Conservation (phyloP, 2,329 filamentous ascomycete genomes). For the Colletotrichum shisoi region DNA sequence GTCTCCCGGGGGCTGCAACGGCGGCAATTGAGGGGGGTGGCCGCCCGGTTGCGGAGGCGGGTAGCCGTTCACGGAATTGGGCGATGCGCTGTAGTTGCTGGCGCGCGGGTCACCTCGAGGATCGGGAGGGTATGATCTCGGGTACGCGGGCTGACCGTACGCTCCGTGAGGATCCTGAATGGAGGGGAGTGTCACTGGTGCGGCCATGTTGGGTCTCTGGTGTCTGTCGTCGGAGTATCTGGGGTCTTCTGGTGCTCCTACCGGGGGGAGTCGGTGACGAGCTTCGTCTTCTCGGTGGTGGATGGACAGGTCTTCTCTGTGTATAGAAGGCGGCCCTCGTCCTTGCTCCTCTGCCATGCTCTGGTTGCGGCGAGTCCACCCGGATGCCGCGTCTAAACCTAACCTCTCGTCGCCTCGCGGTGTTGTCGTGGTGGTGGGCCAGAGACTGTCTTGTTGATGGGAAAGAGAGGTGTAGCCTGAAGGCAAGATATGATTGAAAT, state of each 20-base stretch:
- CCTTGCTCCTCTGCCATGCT: slow-evolving; percentile 41
- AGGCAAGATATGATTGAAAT: not conserved
- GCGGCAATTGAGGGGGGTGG: slow-evolving; percentile 36
- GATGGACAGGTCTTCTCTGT: slow-evolving; percentile 37
- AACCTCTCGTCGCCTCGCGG: slow-evolving; percentile 26
- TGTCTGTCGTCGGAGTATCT: slow-evolving; percentile 52
- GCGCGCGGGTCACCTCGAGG: slow-evolving; percentile 47
- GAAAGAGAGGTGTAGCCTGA: not conserved
- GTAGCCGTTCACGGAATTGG: slow-evolving; percentile 58
- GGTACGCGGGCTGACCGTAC: slow-evolving; percentile 49
- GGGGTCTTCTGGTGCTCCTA: slow-evolving; percentile 34
- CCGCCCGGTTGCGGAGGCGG: slow-evolving; percentile 46
- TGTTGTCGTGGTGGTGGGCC: slow-evolving; percentile 13
- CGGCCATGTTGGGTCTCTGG: slow-evolving; percentile 54
- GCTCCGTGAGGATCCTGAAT: slow-evolving; percentile 57
- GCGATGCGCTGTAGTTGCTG: slow-evolving; percentile 51
- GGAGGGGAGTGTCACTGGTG: slow-evolving; percentile 58
- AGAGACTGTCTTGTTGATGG: slow-evolving; percentile 1
- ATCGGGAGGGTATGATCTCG: slow-evolving; percentile 53
- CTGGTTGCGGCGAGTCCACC: slow-evolving; percentile 35
- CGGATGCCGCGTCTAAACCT: slow-evolving; percentile 29
- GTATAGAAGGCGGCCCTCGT: slow-evolving; percentile 40
- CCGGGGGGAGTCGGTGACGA: slow-evolving; percentile 33
- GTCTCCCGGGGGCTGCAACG: slow-evolving; percentile 36
- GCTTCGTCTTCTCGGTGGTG: slow-evolving; percentile 38